Evolutionary conservation across 371 early-diverging fungal genomes (phyloP).

Genomic region (Mortierella sp.): DNA sequence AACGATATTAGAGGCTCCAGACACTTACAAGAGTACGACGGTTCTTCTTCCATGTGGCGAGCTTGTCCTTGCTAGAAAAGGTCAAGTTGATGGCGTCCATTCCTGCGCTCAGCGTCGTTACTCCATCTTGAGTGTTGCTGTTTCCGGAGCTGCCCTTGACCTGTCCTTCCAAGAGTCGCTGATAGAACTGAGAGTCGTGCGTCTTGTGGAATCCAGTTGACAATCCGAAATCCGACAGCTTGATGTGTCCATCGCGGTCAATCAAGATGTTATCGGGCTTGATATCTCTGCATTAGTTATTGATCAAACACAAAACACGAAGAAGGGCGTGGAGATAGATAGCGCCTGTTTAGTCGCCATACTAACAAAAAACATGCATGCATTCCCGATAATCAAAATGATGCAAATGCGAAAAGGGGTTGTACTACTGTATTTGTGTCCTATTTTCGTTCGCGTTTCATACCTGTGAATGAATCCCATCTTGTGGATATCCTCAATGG

Average conservation of each 20-base stretch:
- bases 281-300: conserved; percentile 75
- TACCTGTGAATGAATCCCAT: conserved; percentile 98
- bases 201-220: conserved; percentile 99
- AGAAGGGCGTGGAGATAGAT: neutral
- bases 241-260: conserved; percentile 89
- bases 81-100: conserved; percentile 88
- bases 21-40: conserved; percentile 82
- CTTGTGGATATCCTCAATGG: conserved; percentile 95
- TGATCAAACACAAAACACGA: conserved; percentile 14
- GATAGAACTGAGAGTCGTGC: conserved; percentile 96
- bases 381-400: conserved; percentile 5
- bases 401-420: conserved; percentile 11
- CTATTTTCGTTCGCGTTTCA: conserved; percentile 7
- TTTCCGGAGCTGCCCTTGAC: conserved; percentile 58
- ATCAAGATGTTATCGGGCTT: conserved; percentile 84
- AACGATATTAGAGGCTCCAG: neutral
- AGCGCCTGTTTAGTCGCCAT: neutral
- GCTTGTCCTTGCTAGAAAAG: conserved; percentile 84
- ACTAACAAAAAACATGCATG: neutral
- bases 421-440: neutral
- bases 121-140: conserved; percentile 48
- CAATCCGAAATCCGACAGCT: conserved; percentile 97
- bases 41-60: conserved; percentile 98
- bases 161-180: conserved; percentile 75
- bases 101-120: conserved; percentile 56